Base-by-base conservation (phyloP, 2,329 filamentous ascomycete genomes). In the Ascochyta viciae-villosae region DNA sequence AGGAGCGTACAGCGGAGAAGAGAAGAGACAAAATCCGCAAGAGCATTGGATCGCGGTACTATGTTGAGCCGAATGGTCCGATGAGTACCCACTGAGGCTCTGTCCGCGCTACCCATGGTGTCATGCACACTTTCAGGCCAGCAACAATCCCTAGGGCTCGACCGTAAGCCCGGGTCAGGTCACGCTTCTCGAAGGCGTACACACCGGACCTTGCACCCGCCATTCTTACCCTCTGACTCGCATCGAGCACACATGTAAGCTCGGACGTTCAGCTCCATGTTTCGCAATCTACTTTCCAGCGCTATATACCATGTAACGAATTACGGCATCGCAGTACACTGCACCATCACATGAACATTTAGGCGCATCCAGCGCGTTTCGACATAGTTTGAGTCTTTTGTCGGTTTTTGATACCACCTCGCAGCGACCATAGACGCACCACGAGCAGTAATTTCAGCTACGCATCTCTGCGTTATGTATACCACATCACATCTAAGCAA, bases 21-120 rank as follows among this genome's bases (percentile, higher is more conserved):
- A 74, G 82, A 56, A 76, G 85, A 57, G 78, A 83, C 58, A 78
- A 75, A 54, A 73, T 87, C 46, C 80, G 84, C 60, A 78, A 79
- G 51, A 83, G 79, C 51, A 87, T 88, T 65, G 81, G 82, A 1
- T 71, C 72, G 15, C 74, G 76, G 51, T 76, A 78, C 65, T 78
- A 72, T 50, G 62, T 72, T 15, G 72, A 75, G 42, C 54, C 54
- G 39, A 53, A 44, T 41, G 49, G 43, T 33, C 44, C 48, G 23
- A 38, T 51, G 48, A 38, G 47, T 31, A 24, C 40, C 45, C 51
- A 49, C 51, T 54, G 40, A 54, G 45, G 39, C 44, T 34, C 22
- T 24, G 31, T 38, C 37, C 31, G 33, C 47, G 38, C 47, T 51
- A 39, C 31, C 13, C 24, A 22, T 41, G n/a, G 43, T 43, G 38